A percentile compares a stretch with the other conserved stretches of the same genome.
Conservation (phyloP, 177 flowering plant species). For the Vitis hybrid region DNA sequence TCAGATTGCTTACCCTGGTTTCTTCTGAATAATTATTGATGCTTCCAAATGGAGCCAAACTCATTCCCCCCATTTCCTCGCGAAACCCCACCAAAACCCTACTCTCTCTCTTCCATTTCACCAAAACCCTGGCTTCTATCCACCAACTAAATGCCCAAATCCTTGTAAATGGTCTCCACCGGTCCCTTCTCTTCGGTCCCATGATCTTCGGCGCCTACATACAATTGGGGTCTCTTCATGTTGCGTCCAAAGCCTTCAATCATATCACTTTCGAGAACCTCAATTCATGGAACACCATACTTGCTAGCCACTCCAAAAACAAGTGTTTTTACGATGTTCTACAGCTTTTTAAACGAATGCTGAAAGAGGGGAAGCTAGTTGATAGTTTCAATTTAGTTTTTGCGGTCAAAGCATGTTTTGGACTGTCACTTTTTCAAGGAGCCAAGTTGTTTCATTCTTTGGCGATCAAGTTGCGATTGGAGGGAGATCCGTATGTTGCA, state of each 20-base stretch:
- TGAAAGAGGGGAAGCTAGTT: conserved; percentile 8
- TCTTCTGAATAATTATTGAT: too few relatives aligned
- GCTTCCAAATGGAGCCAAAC: too few relatives aligned
- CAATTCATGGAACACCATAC: conserved; percentile 33
- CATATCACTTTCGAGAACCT: conserved; percentile 22
- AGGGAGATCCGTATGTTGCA: conserved; percentile 20
- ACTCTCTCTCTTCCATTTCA: neutral
- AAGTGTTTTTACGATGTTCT: conserved; percentile 18
- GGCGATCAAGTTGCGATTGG: conserved; percentile 23
- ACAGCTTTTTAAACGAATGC: conserved; percentile 13
- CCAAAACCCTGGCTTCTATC: neutral
- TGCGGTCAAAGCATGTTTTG: conserved; percentile 24
- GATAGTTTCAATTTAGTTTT: conserved; percentile 35
- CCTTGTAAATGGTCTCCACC: conserved; percentile 22
- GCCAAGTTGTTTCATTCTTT: conserved; percentile 26
- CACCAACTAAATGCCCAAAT: conserved; percentile 18
- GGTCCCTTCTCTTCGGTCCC: conserved; percentile 18
- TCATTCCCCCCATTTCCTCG: too few relatives aligned
- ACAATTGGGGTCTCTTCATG: conserved; percentile 17
- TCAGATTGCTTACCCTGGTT: too few relatives aligned
- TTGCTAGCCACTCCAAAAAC: conserved; percentile 27
- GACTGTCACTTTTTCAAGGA: conserved; percentile 5
- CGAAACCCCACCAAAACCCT: too few relatives aligned
- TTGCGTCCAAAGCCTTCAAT: conserved; percentile 21
- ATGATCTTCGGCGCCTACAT: conserved; percentile 8